phyloP scores from a whole-genome alignment of 2,329 filamentous ascomycete species.

The Pseudogymnoascus sp. region DNA sequence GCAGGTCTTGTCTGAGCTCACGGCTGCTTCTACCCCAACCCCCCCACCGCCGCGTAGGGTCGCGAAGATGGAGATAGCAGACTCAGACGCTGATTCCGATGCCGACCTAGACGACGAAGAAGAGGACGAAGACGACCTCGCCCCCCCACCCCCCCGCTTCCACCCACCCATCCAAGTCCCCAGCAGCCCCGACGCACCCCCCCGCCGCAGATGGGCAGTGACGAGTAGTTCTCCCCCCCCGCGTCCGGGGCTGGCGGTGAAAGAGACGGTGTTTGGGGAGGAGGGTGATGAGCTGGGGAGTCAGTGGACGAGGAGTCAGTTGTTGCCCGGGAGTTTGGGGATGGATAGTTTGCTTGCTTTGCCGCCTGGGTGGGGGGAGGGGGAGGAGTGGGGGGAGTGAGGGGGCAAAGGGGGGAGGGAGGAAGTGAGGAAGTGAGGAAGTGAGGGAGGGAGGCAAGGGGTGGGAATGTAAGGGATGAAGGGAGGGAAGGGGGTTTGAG shows the following conservation, averaged over 20 bases:
- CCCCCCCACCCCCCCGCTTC: not conserved
- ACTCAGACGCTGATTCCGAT: not conserved
- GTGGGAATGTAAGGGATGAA: not conserved
- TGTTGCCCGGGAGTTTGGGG: not conserved
- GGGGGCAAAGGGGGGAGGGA: not conserved
- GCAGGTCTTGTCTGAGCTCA: not conserved
- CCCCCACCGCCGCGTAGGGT: not conserved
- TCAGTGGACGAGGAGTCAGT: not conserved
- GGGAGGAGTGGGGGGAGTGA: not conserved
- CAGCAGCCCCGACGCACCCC: not conserved
- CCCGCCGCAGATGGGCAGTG: not conserved
- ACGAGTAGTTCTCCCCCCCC: not conserved
- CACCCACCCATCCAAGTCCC: not conserved
- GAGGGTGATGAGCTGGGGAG: not conserved
- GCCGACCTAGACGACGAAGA: not conserved
- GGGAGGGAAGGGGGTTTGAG: not conserved
- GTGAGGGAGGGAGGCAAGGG: not conserved
- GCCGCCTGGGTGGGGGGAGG: not conserved
- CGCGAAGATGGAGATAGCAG: not conserved
- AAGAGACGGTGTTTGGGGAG: not conserved
- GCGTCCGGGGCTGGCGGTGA: not conserved
- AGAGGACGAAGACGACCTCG: not conserved
- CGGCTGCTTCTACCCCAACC: not conserved
- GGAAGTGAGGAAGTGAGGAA: not conserved
- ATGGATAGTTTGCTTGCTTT: conserved; percentile 7